phyloP scores from a whole-genome alignment of 169 alveolate genomes.

The Prorocentrum cordatum region DNA sequence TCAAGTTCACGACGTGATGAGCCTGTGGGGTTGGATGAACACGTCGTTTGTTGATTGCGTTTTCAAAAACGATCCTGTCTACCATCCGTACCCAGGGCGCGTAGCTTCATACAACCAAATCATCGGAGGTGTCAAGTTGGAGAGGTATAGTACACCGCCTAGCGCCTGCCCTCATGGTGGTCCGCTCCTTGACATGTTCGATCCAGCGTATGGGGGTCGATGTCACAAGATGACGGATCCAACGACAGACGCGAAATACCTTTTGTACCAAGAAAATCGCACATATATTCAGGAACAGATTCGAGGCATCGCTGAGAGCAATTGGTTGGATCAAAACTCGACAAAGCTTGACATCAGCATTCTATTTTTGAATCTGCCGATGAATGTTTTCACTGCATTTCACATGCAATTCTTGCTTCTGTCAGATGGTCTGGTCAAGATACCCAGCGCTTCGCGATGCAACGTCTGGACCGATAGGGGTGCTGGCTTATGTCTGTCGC shows the following conservation, averaged over 20 bases:
- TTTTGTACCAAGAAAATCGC: not conserved
- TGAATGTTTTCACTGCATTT: not conserved
- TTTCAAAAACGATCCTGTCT: not conserved
- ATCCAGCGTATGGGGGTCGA: not conserved
- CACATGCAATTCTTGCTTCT: not conserved
- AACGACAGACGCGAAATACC: not conserved
- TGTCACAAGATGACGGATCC: not conserved
- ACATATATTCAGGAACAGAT: not conserved
- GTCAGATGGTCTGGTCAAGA: not conserved
- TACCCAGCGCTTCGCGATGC: not conserved
- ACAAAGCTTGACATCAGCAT: not conserved
- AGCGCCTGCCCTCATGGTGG: not conserved
- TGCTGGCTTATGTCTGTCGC: no score
- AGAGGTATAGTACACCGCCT: not conserved
- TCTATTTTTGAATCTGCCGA: not conserved
- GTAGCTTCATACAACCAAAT: not conserved
- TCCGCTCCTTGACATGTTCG: not conserved
- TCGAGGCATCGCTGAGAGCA: not conserved
- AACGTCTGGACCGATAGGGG: no score
- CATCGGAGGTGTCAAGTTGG: not conserved
- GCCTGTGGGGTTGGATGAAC: not conserved
- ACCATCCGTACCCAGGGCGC: not conserved
- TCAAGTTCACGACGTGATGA: not conserved
- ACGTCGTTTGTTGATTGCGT: not conserved
- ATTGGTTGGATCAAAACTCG: not conserved